Conservation (phyloP, 2,329 filamentous ascomycete species). For the Diaporthe sp. region DNA sequence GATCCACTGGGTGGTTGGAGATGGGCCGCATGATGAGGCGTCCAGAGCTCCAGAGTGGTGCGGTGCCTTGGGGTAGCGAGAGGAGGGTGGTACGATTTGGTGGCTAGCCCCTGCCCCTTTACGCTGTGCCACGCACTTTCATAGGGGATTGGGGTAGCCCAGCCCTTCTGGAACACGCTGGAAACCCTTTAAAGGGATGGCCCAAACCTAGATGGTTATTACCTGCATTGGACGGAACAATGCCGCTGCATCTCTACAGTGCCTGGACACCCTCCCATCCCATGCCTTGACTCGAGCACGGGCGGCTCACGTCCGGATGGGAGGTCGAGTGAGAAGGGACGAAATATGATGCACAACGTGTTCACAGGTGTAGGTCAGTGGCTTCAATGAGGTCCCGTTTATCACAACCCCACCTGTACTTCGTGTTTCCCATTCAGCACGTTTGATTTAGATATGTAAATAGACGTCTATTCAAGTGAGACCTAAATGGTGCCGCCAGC, state of each 20-base stretch:
- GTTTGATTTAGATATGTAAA: background rate
- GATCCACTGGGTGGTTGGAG: background rate
- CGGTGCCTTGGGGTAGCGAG: slow-evolving; percentile 26
- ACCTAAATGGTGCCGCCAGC: background rate
- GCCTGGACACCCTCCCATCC: background rate
- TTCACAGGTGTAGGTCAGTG: background rate
- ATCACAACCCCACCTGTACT: no score
- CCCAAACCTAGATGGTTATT: background rate
- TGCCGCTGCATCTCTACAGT: background rate
- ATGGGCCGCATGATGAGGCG: slow-evolving; percentile 20
- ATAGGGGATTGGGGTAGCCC: slow-evolving; percentile 5
- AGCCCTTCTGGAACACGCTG: slow-evolving; percentile 12
- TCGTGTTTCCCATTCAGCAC: no score
- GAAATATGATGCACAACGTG: background rate
- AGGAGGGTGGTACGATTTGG: slow-evolving; percentile 22
- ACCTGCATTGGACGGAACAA: slow-evolving; percentile 7
- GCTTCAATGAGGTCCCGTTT: background rate
- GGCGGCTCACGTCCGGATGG: background rate
- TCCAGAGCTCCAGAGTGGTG: slow-evolving; percentile 12
- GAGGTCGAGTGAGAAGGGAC: background rate
- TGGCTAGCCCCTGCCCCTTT: slow-evolving; percentile 15
- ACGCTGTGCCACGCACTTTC: background rate
- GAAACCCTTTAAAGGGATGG: background rate
- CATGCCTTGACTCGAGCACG: slow-evolving; percentile 6
- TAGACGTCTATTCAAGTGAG: background rate